Evolutionary conservation across 495 filamentous ascomycete genomes (phyloP), one percentile per base, ranked within the genome.

Genomic region (Penicillium robsamsonii): DNA sequence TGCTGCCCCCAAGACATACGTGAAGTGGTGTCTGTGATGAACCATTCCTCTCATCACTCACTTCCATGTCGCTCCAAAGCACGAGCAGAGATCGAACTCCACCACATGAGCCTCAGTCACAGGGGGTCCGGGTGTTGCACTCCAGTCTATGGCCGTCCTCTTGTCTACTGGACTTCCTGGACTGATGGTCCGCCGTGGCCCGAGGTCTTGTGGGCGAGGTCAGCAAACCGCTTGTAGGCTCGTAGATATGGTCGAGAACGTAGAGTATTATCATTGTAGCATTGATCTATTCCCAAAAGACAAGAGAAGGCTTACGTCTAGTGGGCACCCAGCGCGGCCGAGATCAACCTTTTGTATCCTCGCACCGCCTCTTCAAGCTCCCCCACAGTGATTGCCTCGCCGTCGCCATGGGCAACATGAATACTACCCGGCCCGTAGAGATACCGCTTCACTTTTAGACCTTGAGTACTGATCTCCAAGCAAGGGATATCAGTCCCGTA

Each of bases 351-450:
- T 35, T 88, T 85, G 57, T 88, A 88, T 2, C 79, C 86, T 43
- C 80, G 76, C 7, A 90, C 85, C 5, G 85, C 81, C n/a, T 75
- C 67, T 64, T 82, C 75, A 41, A 91, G 65, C 45, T 94, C 85
- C 17, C 69, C 61, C 11, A 87, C 78, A n/a, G 69, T 81, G 50
- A 96, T 64, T 53, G 82, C 80, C 75, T 95, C 91, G 59, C 91
- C 80, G 46, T 87, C 84, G 1, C 82, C 82, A 65, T 95, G 91
- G 15, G 91, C 91, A 22, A 91, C 86, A 37, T 91, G 70, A 43
- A 94, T 94, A 38, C 75, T 85, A 1, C 91, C 90, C 0, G 88
- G 88, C 3, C 89, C 90, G 67, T 89, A 93, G 33, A 92, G 75
- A 70, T 93, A 96, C 59, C 81, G 80, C 67, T 84, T 87, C 55